Percentiles rank a stretch among this genome's conserved stretches.
Conservation (phyloP, 2,329 filamentous ascomycete species). For the Pyrenophora graminea region DNA sequence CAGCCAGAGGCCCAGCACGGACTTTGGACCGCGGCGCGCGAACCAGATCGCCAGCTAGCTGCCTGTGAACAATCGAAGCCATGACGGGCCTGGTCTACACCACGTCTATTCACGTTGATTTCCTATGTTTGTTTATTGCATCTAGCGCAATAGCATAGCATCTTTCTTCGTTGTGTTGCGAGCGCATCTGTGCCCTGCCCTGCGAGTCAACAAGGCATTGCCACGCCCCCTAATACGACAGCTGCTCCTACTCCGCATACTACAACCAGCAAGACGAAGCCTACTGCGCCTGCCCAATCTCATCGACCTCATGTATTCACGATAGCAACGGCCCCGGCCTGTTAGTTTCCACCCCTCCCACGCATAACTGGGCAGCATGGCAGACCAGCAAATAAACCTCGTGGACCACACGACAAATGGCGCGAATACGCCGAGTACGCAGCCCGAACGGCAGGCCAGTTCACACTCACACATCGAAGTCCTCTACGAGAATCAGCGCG, state of each 20-base stretch:
- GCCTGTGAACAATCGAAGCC: not conserved
- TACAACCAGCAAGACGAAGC: conserved; percentile 1
- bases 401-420: conserved; percentile 58
- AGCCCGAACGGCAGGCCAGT: conserved; percentile 20
- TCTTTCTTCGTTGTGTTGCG: not conserved
- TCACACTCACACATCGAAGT: conserved; percentile 66
- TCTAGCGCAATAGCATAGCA: not conserved
- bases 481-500: conserved; percentile 93
- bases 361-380: conserved; percentile 23
- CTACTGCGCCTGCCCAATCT: conserved; percentile 26
- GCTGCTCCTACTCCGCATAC: no score
- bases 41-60: conserved; percentile 28
- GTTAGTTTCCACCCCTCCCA: conserved; percentile 6
- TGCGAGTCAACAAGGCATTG: conserved; percentile 5
- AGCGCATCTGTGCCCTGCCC: conserved; percentile 6
- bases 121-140: not conserved
- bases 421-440: conserved; percentile 36
- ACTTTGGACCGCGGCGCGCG: conserved; percentile 5
- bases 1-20: conserved; percentile 17
- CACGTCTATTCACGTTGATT: conserved; percentile 6
- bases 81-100: conserved; percentile 2
- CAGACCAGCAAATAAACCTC: conserved; percentile 69
- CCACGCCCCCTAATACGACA: conserved; percentile 25
- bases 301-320: conserved; percentile 33
- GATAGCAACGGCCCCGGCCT: conserved; percentile 33